Evolutionary conservation across 768 basidiomycete species (phyloP), one percentile per base, ranked within the genome.

Genomic region (Amanita thiersii): DNA sequence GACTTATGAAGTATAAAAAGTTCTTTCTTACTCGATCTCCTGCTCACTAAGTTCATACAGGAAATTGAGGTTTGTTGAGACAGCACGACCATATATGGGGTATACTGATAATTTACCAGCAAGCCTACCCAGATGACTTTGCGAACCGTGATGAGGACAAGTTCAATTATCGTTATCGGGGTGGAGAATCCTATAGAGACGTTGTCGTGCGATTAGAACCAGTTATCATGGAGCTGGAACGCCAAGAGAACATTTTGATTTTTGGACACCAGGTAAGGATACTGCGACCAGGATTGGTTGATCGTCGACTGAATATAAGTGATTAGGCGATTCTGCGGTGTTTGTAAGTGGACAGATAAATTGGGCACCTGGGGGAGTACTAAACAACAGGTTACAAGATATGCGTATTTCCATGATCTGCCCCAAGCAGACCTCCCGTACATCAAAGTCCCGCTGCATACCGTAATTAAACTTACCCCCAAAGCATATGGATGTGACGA

Each of bases 401-500:
- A 99, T 55, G 94, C 94, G 12, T 99, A 99, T 66, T 98, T 98
- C 67, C 86, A 90, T 59, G 76, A 93, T 52, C 65, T 94, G 17
- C 77, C 87, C 0, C 96, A 96, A 60, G 87, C 75, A 17, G 92
- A 98, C 56, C 71, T 99, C 24, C 96, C 96, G 1, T 99, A 99
- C 58, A 88, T 98, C 70, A 94, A 93, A 66, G 92, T 97, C 34
- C 92, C 92, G 1, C 62, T 94, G 43, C 96, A 99, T 57, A 99
- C 94, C 0, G 85, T 99, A 26, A 96, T 99, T 61, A 98, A 98
- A 64, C 73, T 99, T 34, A 98, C 94, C 1, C 96, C 96, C 7
- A 92, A 89, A 56, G 96, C 96, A 1, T 99, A 98, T 58, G 96
- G 96, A 28, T 98, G 94, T 66, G 92, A 98, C 58, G 96, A 99